Evolutionary conservation across 441 rosid genomes (phyloP).

Genomic region (Pelargonium australe): DNA sequence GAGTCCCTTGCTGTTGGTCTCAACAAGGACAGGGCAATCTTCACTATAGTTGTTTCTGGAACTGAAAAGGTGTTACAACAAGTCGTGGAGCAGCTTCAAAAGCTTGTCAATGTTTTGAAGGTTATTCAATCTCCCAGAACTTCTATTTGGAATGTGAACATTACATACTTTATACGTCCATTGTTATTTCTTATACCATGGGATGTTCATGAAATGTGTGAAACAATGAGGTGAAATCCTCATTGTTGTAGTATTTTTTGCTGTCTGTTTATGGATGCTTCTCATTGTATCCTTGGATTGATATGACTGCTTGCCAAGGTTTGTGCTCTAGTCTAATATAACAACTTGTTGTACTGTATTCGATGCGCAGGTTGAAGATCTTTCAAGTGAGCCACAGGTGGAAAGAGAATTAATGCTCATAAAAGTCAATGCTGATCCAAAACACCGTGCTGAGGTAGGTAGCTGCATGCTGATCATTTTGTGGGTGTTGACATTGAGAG

Average conservation of each 20-base stretch:
- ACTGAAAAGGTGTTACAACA: constrained; percentile 66
- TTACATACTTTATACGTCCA: no score
- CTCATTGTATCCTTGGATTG: background rate
- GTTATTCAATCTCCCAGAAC: constrained; percentile 22
- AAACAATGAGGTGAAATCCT: background rate
- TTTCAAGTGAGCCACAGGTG: constrained; percentile 87
- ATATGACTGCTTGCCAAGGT: background rate
- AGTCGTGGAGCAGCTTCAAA: constrained; percentile 77
- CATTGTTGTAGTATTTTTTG: background rate
- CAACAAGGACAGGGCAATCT: constrained; percentile 75
- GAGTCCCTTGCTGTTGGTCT: constrained; percentile 88
- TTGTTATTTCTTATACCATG: background rate
- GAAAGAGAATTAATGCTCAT: constrained; percentile 90
- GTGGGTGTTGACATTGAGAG: constrained; percentile 8
- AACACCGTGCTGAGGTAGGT: constrained; percentile 58
- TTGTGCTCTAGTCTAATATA: constrained; percentile 7
- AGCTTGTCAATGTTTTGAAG: constrained; percentile 79
- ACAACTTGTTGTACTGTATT: constrained; percentile 7
- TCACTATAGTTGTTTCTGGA: constrained; percentile 75
- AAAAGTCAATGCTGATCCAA: constrained; percentile 58
- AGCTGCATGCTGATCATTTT: background rate
- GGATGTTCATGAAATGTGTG: background rate
- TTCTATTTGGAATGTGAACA: background rate
- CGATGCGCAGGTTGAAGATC: constrained; percentile 63
- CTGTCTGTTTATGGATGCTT: no score